These are phyloP conservation scores for Cornus kousa DNA, from an alignment of 148 eudicot species.

Conservation along the genomic window DNA sequence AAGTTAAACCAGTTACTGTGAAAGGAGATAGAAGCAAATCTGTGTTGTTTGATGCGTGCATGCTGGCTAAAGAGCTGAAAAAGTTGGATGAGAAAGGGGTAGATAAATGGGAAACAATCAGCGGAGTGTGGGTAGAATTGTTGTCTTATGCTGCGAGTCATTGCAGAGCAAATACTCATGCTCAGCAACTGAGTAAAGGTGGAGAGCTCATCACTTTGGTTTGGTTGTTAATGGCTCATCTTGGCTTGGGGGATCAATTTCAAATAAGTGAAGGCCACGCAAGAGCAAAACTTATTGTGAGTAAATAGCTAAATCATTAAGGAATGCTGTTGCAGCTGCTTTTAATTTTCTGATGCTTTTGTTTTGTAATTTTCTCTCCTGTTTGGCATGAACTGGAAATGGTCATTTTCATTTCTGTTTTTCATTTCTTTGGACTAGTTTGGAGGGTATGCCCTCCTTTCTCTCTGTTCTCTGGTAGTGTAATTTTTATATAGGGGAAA, in stretches of 20 bases:
- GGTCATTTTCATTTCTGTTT: too few species aligned
- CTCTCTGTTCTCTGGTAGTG: too few species aligned
- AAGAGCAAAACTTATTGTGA: neutral
- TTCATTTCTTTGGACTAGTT: too few species aligned
- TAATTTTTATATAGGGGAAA: too few species aligned
- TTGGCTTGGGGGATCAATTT: slow-evolving; percentile 6
- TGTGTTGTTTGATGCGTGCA: slow-evolving; percentile 1
- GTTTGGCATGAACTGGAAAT: too few species aligned
- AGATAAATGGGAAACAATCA: neutral
- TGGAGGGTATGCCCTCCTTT: too few species aligned
- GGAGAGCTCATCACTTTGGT: slow-evolving; percentile 7
- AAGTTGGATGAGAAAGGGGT: too few species aligned
- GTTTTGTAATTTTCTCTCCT: too few species aligned
- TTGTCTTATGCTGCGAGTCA: slow-evolving; percentile 3
- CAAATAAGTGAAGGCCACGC: neutral
- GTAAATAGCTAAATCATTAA: neutral
- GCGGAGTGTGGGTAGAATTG: slow-evolving; percentile 12
- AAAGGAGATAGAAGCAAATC: slow-evolving; percentile 9
- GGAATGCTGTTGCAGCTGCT: too few species aligned
- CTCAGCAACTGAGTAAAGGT: neutral
- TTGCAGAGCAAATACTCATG: neutral
- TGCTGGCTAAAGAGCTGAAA: slow-evolving; percentile 3
- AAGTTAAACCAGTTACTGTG: neutral
- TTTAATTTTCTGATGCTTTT: too few species aligned
- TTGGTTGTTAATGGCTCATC: slow-evolving; percentile 10